These are phyloP conservation scores for Fusarium zealandicum DNA, from an alignment of 2,329 filamentous ascomycete genomes.

Conservation along the genomic window DNA sequence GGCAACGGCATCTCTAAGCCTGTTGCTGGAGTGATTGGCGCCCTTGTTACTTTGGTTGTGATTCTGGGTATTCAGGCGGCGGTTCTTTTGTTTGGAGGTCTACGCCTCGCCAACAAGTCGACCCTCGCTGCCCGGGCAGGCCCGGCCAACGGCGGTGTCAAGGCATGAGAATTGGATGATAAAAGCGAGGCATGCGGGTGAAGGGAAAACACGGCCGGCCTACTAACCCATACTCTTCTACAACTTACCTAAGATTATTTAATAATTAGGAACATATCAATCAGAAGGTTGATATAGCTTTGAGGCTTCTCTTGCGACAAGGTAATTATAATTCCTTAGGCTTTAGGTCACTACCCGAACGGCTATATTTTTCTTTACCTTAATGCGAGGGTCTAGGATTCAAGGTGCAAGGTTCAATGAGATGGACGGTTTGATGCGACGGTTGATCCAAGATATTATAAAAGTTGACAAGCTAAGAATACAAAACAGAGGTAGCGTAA, in stretches of 20 bases:
- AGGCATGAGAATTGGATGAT: constrained; percentile 27
- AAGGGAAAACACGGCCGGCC: no score
- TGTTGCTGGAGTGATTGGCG: constrained; percentile 84
- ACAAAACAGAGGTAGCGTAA: background rate
- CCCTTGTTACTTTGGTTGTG: constrained; percentile 66
- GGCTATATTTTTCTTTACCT: no score
- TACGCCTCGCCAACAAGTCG: constrained; percentile 59
- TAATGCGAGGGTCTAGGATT: no score
- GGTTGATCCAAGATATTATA: constrained; percentile 8
- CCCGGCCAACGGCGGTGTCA: constrained; percentile 23
- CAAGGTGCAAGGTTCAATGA: no score
- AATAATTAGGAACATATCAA: no score
- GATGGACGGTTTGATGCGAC: constrained; percentile 1
- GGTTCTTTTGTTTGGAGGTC: constrained; percentile 52
- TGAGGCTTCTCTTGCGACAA: no score
- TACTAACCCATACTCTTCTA: no score
- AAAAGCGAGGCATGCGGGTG: no score
- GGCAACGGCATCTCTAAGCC: constrained; percentile 65
- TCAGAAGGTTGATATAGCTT: no score
- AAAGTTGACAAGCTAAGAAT: background rate
- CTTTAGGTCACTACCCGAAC: no score
- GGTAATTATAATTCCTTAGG: no score
- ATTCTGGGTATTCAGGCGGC: constrained; percentile 55
- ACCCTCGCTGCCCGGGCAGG: constrained; percentile 38
- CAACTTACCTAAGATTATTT: no score